phyloP scores from a whole-genome alignment of 225 moss, liverwort and hornwort species.

The Straminergon stramineum region DNA sequence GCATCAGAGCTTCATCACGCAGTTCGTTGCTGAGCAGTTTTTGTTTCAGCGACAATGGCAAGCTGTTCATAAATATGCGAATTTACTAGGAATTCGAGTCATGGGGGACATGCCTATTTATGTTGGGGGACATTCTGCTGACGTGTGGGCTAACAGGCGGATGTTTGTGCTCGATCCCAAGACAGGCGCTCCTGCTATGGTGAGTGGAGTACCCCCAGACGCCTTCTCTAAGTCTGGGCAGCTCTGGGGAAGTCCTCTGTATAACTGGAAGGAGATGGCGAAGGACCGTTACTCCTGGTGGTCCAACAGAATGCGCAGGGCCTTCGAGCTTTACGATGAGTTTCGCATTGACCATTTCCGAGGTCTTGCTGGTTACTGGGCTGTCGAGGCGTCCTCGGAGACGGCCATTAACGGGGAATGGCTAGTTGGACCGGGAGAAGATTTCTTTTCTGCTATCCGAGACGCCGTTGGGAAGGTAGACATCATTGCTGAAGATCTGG shows the following conservation, averaged over 20 bases:
- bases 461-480: slow-evolving; percentile 77
- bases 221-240: slow-evolving; percentile 60
- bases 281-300: slow-evolving; percentile 76
- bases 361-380: slow-evolving; percentile 88
- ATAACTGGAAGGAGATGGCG: slow-evolving; percentile 90
- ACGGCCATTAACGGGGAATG: slow-evolving; percentile 64
- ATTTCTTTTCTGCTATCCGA: slow-evolving; percentile 60
- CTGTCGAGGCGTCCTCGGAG: slow-evolving; percentile 33
- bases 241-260: slow-evolving; percentile 86
- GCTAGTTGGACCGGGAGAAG: slow-evolving; percentile 61
- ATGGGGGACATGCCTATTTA: slow-evolving; percentile 97
- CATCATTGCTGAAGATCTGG: slow-evolving; percentile 87
- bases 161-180: slow-evolving; percentile 50
- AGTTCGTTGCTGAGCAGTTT: slow-evolving; percentile 72
- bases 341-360: slow-evolving; percentile 91
- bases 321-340: slow-evolving; percentile 80
- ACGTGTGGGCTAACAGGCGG: slow-evolving; percentile 68
- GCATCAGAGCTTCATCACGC: slow-evolving; percentile 31
- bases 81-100: slow-evolving; percentile 53
- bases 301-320: slow-evolving; percentile 64
- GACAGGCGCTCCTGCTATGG: slow-evolving; percentile 45
- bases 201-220: slow-evolving; percentile 82
- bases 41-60: slow-evolving; percentile 92
- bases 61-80: slow-evolving; percentile 62
- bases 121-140: slow-evolving; percentile 75